A percentile compares a stretch with the other conserved stretches of the same genome.
These are phyloP conservation scores for Pyropia haitanensis DNA, from an alignment of 23 red algal genomes.

Conservation along the genomic window DNA sequence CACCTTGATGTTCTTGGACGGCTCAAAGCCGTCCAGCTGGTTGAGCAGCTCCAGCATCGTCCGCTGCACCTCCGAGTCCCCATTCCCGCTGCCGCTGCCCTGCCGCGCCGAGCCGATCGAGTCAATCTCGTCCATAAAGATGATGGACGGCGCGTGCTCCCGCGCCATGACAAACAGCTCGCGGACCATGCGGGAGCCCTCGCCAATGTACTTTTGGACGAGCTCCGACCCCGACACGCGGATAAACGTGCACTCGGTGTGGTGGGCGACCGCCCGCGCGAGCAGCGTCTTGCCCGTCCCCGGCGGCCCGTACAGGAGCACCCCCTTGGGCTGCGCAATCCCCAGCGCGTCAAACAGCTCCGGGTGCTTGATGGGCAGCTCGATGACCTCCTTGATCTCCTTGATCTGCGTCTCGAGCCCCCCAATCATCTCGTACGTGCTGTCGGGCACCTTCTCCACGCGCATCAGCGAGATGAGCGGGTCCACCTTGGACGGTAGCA, in stretches of 20 bases:
- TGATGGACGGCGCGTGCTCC: constrained; percentile 67
- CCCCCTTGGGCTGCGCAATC: constrained; percentile 81
- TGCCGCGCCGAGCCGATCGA: constrained; percentile 60
- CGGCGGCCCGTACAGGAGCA: constrained; percentile 60
- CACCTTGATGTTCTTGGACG: constrained; percentile 58
- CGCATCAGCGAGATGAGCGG: constrained; percentile 89
- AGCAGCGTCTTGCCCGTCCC: constrained; percentile 70
- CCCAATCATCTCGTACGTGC: constrained; percentile 98
- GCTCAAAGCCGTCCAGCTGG: constrained; percentile 66
- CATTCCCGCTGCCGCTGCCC: constrained; percentile 47
- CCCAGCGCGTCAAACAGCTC: constrained; percentile 96
- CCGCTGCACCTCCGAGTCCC: constrained; percentile 69
- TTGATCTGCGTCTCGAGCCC: constrained; percentile 96
- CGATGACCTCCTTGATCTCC: constrained; percentile 95
- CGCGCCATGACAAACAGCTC: constrained; percentile 65
- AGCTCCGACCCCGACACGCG: constrained; percentile 55
- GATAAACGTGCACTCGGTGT: constrained; percentile 70
- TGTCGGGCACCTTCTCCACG: constrained; percentile 98
- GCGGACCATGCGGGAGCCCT: constrained; percentile 51
- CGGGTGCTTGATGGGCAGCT: constrained; percentile 91
- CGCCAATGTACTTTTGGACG: constrained; percentile 71
- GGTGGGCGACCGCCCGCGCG: constrained; percentile 58
- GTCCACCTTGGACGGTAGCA: constrained; percentile 92
- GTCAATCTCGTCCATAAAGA: constrained; percentile 75
- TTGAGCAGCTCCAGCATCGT: constrained; percentile 72